Evolutionary conservation across 768 basidiomycete species (phyloP), one percentile per base, ranked within the genome.

Genomic region (Coprinopsis strossmayeri): DNA sequence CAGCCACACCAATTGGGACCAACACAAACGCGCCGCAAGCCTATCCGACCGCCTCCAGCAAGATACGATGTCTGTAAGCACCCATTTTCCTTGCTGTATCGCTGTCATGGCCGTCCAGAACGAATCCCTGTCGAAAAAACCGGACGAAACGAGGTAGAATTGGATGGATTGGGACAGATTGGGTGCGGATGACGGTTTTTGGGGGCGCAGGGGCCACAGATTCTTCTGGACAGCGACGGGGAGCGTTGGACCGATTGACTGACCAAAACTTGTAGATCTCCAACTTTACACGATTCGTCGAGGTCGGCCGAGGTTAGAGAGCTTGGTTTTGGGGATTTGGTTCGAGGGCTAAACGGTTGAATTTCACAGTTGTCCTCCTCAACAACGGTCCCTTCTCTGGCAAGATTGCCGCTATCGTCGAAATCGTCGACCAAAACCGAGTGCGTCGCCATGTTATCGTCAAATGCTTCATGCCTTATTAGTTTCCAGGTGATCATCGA

Each of bases 341-440:
- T n/a, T n/a, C n/a, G 23, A 17, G 21, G 10, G 23, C 39, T 37
- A 15, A 24, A 47, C 46, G 47, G 20, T 52, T 42, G 3, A 4
- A 40, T 18, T n/a, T 27, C n/a, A 0, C 54, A 86, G 92, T 97
- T 54, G 91, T 97, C 67, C 91, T 98, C 72, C 78, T 98, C 73
- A 89, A 87, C 67, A 68, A 84, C 50, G 95, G 95, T 48, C 90
- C 91, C 49, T 79, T 72, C 51, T 74, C 81, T 38, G 93, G 93
- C 57, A 87, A 84, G 68, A 90, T 96, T 60, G 96, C 96, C 48
- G 87, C 92, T 55, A 94, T 99, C 66, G 84, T 82, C 44, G 93
- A 98, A 70, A 94, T 98, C 69, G 94, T 98, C 56, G 96, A 98
- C 81, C 95, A 98, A 79, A 95, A 93, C 77, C 83, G 94, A 66